Evolutionary conservation across 805 yeast species (phyloP).

Genomic region (Tetrapisispora phaffii): DNA sequence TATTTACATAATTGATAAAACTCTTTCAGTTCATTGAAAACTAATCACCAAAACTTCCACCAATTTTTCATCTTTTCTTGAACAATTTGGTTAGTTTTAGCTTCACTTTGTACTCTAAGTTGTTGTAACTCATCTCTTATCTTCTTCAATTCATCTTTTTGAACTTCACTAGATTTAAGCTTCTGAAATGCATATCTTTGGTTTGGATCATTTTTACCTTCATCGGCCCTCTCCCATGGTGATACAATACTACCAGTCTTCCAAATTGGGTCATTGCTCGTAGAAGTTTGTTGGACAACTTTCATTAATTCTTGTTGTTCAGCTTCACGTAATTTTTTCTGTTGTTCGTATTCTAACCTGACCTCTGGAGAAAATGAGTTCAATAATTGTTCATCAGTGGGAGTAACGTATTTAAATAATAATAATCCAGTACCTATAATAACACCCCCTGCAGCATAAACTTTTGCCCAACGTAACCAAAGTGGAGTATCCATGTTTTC

Average conservation of each 20-base stretch:
- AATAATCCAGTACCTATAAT: constrained; percentile 66
- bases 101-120: constrained; percentile 32
- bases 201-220: constrained; percentile 23
- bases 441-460: constrained; percentile 50
- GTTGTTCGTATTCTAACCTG: constrained; percentile 60
- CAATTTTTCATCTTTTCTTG: constrained; percentile 23
- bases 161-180: constrained; percentile 29
- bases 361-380: constrained; percentile 74
- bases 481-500: constrained; percentile 32
- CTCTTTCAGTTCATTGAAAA: too few relatives aligned
- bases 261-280: constrained; percentile 74
- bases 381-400: constrained; percentile 74
- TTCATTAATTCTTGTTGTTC: constrained; percentile 66
- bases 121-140: constrained; percentile 32
- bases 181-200: constrained; percentile 33
- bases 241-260: constrained; percentile 59
- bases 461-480: constrained; percentile 52
- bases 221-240: constrained; percentile 47
- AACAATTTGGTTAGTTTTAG: constrained; percentile 29
- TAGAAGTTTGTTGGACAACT: constrained; percentile 52
- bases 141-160: constrained; percentile 26
- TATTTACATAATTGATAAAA: too few relatives aligned
- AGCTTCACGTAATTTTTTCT: constrained; percentile 47
- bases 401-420: constrained; percentile 64
- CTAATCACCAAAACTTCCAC: constrained; percentile 24